These are phyloP conservation scores for Salvia rosmarinus DNA, from an alignment of 257 asterid species.

Conservation along the genomic window DNA sequence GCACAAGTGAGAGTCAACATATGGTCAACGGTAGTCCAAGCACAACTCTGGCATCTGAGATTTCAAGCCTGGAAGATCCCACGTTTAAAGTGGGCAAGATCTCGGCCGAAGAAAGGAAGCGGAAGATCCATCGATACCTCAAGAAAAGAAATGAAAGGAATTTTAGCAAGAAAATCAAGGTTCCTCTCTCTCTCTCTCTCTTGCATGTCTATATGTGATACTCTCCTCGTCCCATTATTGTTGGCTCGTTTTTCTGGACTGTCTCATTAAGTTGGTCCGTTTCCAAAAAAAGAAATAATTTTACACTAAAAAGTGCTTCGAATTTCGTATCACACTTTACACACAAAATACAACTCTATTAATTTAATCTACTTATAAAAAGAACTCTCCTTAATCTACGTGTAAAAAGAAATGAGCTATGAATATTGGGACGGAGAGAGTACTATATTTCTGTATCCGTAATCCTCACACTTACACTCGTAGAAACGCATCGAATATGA, in stretches of 20 bases:
- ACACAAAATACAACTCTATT: too few species aligned
- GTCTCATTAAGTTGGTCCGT: too few species aligned
- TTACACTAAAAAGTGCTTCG: too few species aligned
- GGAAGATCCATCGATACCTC: conserved; percentile 81
- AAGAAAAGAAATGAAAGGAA: conserved; percentile 88
- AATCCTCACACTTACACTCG: conserved; percentile 4
- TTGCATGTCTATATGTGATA: conserved; percentile 8
- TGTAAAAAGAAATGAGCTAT: too few species aligned
- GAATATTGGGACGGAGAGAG: too few species aligned
- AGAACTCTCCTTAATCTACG: too few species aligned
- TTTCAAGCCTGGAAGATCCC: conserved; percentile 78
- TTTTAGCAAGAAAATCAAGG: conserved; percentile 96
- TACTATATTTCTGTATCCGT: not conserved
- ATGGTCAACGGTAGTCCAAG: conserved; percentile 58
- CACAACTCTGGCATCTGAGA: conserved; percentile 67
- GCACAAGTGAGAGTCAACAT: conserved; percentile 63
- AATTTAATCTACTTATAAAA: too few species aligned
- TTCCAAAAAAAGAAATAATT: too few species aligned
- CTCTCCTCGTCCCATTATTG: too few species aligned
- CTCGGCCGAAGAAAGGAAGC: conserved; percentile 82
- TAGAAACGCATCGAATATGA: not conserved
- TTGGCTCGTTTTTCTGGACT: too few species aligned
- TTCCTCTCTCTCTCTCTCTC: conserved; percentile 28
- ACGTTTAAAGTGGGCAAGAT: conserved; percentile 71
- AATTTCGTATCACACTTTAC: too few species aligned